phyloP scores from a whole-genome alignment of 2,329 filamentous ascomycete genomes.

The Lachnellula willkommii region DNA sequence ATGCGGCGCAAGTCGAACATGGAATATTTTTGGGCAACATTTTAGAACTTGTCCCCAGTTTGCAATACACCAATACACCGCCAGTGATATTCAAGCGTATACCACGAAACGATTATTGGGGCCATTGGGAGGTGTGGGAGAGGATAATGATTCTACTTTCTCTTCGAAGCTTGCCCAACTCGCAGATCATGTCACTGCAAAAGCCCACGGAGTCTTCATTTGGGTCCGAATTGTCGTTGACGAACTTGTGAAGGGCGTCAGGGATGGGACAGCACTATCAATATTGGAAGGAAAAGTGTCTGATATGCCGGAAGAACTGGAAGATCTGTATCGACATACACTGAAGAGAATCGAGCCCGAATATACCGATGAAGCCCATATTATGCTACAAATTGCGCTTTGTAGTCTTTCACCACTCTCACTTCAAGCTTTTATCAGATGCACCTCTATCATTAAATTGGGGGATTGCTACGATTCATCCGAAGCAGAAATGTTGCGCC shows the following conservation, averaged over 20 bases:
- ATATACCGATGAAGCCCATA: conserved; percentile 16
- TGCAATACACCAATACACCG: conserved; percentile 1
- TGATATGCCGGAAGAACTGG: conserved; percentile 15
- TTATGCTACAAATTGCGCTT: conserved; percentile 20
- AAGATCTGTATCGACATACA: conserved; percentile 16
- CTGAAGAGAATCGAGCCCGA: conserved; percentile 10
- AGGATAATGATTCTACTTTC: not conserved
- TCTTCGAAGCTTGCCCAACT: not conserved
- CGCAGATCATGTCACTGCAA: not conserved
- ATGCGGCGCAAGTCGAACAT: conserved; percentile 3
- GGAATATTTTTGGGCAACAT: not conserved
- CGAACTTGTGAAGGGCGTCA: conserved; percentile 8
- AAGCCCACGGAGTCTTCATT: conserved; percentile 5
- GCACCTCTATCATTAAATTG: not conserved
- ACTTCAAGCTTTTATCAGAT: conserved; percentile 7
- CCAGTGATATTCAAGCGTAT: not conserved
- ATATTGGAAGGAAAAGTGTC: conserved; percentile 6
- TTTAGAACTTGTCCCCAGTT: not conserved
- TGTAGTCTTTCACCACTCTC: conserved; percentile 11
- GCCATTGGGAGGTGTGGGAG: not conserved
- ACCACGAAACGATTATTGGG: not conserved
- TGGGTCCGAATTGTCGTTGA: conserved; percentile 4
- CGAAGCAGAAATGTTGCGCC: not conserved
- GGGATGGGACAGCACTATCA: conserved; percentile 9
- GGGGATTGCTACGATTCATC: not conserved